Evolutionary conservation across 2,329 filamentous ascomycete genomes (phyloP).

Genomic region (Beauveria sp.): DNA sequence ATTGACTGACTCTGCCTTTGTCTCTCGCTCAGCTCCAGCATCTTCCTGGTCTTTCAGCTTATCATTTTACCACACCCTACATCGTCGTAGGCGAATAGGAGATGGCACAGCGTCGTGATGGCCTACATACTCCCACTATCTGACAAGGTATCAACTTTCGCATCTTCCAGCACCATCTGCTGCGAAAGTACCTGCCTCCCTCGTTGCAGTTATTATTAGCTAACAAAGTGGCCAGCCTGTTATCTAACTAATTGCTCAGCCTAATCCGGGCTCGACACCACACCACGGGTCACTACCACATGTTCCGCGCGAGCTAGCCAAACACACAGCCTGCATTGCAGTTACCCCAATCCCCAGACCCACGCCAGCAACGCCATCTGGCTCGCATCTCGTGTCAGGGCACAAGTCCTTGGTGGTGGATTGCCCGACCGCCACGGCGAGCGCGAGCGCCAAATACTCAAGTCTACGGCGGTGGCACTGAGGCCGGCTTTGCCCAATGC

Average conservation of each 20-base stretch:
- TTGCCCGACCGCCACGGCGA: background rate
- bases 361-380: background rate
- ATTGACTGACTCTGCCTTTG: background rate
- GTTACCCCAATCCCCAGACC: background rate
- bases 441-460: background rate
- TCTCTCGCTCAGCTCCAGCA: background rate
- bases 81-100: background rate
- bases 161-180: too few species aligned
- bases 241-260: background rate
- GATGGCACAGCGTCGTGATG: background rate
- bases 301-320: background rate
- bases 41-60: background rate
- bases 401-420: background rate
- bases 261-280: background rate
- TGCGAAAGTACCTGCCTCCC: background rate
- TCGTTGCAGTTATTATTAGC: background rate
- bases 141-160: background rate
- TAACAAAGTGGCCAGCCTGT: background rate
- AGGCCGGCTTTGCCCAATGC: background rate
- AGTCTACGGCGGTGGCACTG: background rate
- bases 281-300: background rate
- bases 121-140: background rate
- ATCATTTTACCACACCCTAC: background rate
- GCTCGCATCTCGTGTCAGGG: background rate
- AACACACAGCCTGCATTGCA: background rate